phyloP scores from a whole-genome alignment of 2,329 filamentous ascomycete species.

The Bipolaris bicolor region DNA sequence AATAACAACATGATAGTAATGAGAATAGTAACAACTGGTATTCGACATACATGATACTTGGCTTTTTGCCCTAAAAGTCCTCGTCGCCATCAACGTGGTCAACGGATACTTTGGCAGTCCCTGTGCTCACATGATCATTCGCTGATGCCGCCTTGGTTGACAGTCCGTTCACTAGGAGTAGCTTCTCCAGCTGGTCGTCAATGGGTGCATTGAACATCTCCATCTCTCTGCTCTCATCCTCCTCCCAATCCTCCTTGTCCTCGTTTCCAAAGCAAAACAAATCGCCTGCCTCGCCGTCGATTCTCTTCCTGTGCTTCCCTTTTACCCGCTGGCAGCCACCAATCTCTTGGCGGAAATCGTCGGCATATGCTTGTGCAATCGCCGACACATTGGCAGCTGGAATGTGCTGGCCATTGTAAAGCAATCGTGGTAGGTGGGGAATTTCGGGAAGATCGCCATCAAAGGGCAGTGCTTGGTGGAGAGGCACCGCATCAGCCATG shows the following conservation, averaged over 20 bases:
- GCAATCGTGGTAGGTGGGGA: constrained; percentile 63
- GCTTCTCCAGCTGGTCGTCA: constrained; percentile 5
- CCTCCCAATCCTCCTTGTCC: constrained; percentile 38
- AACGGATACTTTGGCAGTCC: background rate
- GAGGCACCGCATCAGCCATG: constrained; percentile 55
- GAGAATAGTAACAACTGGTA: no score
- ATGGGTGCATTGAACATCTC: constrained; percentile 14
- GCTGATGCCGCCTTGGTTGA: background rate
- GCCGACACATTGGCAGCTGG: constrained; percentile 51
- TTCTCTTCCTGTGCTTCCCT: constrained; percentile 40
- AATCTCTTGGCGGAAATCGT: constrained; percentile 65
- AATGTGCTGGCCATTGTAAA: constrained; percentile 66
- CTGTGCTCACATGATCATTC: background rate
- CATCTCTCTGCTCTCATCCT: constrained; percentile 21
- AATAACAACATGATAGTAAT: no score
- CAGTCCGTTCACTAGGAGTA: background rate
- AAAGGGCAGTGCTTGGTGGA: constrained; percentile 57
- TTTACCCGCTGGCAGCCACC: constrained; percentile 66
- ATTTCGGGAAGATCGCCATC: constrained; percentile 57
- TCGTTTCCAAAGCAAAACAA: constrained; percentile 67
- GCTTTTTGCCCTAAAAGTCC: no score
- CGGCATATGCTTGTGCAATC: constrained; percentile 60
- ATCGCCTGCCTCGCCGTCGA: constrained; percentile 59
- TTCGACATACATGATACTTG: no score
- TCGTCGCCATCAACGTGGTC: background rate